Evolutionary conservation across 495 filamentous ascomycete genomes (phyloP).

Genomic region (Lophiotrema nucula): DNA sequence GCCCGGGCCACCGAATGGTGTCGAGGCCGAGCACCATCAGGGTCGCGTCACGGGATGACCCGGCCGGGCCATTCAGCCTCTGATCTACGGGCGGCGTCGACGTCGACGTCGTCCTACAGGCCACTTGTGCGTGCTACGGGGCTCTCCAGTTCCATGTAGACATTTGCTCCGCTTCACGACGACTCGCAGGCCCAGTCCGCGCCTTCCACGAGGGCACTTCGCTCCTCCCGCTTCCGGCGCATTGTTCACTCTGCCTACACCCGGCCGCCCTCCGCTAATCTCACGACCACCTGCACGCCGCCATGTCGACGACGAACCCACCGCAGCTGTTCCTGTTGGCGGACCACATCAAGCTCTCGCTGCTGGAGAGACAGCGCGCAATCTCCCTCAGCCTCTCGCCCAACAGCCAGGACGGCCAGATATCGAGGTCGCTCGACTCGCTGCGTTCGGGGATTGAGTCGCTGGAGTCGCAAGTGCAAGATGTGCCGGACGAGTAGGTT

Average conservation of each 20-base stretch:
- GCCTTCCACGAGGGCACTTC: neutral
- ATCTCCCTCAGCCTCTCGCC: conserved; percentile 74
- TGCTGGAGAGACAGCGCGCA: conserved; percentile 88
- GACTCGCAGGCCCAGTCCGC: neutral
- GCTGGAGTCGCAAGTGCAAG: conserved; percentile 67
- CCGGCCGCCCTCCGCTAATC: conserved; percentile 3
- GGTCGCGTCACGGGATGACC: neutral
- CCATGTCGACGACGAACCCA: conserved; percentile 53
- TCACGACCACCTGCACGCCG: conserved; percentile 26
- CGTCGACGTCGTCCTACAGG: too few relatives aligned
- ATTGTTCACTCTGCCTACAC: neutral
- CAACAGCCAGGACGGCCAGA: conserved; percentile 83
- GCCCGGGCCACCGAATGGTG: neutral
- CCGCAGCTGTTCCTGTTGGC: conserved; percentile 69
- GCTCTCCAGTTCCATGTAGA: too few relatives aligned
- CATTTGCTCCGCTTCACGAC: neutral
- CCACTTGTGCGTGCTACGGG: too few relatives aligned
- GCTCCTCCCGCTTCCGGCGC: conserved; percentile 2
- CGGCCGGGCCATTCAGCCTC: neutral
- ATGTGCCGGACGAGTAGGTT: conserved; percentile 57
- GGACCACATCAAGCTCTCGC: conserved; percentile 75
- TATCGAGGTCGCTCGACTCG: conserved; percentile 82
- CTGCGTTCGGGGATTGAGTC: conserved; percentile 78
- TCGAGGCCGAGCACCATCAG: too few relatives aligned
- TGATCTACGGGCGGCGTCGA: neutral